Evolutionary conservation across 1,284 basidiomycete genomes (phyloP).

Genomic region (Flammula alnicola): DNA sequence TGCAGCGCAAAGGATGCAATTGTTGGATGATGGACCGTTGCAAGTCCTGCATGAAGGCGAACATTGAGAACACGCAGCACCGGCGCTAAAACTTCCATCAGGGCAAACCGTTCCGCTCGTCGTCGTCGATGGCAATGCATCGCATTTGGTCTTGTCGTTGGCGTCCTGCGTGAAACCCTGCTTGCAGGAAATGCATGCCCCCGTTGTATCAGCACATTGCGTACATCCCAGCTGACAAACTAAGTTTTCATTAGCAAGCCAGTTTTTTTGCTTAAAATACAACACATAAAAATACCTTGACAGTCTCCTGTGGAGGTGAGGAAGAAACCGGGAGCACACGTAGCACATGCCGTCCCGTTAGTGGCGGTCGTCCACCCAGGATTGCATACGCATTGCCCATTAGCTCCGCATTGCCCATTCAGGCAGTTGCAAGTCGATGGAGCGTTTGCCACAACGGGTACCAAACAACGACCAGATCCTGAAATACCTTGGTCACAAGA

Average conservation of each 20-base stretch:
- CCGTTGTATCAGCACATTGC: constrained; percentile 67
- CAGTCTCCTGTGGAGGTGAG: constrained; percentile 71
- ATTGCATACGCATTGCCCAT: constrained; percentile 75
- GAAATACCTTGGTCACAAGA: constrained; percentile 78
- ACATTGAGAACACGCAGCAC: constrained; percentile 60
- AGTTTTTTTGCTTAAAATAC: constrained; percentile 1
- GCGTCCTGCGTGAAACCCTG: constrained; percentile 67
- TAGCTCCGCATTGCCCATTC: constrained; percentile 71
- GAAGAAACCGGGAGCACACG: constrained; percentile 78
- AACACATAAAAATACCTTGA: constrained; percentile 50
- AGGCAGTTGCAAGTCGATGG: constrained; percentile 75
- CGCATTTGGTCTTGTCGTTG: constrained; percentile 71
- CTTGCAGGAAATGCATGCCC: constrained; percentile 73
- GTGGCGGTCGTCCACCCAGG: constrained; percentile 71
- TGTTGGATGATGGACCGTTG: constrained; percentile 65
- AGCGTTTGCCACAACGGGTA: constrained; percentile 49
- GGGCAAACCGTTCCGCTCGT: constrained; percentile 64
- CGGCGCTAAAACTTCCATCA: constrained; percentile 63
- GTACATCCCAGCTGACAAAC: constrained; percentile 77
- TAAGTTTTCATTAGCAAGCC: constrained; percentile 28
- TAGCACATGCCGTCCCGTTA: constrained; percentile 75
- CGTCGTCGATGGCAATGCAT: constrained; percentile 52
- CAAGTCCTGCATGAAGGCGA: constrained; percentile 73
- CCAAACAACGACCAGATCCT: constrained; percentile 72
- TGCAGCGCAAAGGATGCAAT: constrained; percentile 69